A percentile compares a stretch with the other conserved stretches of the same genome.
phyloP scores from a whole-genome alignment of 305 asterid genomes.

The Striga hermonthica region DNA sequence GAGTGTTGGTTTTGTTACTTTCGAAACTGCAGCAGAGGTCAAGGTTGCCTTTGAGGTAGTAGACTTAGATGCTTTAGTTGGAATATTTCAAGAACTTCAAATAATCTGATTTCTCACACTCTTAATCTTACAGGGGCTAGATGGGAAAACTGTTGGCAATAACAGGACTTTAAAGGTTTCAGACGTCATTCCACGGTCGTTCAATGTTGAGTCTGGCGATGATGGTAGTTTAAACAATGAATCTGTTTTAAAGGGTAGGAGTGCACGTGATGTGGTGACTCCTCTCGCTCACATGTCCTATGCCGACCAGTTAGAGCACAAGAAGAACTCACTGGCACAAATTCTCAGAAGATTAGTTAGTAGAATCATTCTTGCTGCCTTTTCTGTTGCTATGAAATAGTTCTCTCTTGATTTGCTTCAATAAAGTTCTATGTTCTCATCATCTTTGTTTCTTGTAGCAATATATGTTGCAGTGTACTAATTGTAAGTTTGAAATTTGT shows the following conservation, averaged over 20 bases:
- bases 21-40: conserved; percentile 60
- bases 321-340: conserved; percentile 63
- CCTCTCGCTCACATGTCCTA: conserved; percentile 92
- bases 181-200: conserved; percentile 64
- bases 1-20: conserved; percentile 81
- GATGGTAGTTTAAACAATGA: conserved; percentile 38
- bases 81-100: conserved; percentile 15
- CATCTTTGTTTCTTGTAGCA: background rate
- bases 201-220: conserved; percentile 46
- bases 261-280: conserved; percentile 82
- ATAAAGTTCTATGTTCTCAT: background rate
- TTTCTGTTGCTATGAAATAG: no score
- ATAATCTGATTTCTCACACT: conserved; percentile 28
- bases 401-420: no score
- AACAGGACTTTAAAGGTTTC: conserved; percentile 72
- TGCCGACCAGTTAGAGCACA: conserved; percentile 77
- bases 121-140: conserved; percentile 55
- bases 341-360: conserved; percentile 76
- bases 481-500: conserved; percentile 24
- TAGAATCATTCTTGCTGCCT: conserved; percentile 19
- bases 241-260: conserved; percentile 51
- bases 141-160: conserved; percentile 66
- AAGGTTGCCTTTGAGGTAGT: conserved; percentile 54
- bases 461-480: conserved; percentile 22
- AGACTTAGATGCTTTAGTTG: background rate